These are phyloP conservation scores for Rhizophagus sp. DNA, from an alignment of 192 early-diverging fungal species.

Conservation along the genomic window DNA sequence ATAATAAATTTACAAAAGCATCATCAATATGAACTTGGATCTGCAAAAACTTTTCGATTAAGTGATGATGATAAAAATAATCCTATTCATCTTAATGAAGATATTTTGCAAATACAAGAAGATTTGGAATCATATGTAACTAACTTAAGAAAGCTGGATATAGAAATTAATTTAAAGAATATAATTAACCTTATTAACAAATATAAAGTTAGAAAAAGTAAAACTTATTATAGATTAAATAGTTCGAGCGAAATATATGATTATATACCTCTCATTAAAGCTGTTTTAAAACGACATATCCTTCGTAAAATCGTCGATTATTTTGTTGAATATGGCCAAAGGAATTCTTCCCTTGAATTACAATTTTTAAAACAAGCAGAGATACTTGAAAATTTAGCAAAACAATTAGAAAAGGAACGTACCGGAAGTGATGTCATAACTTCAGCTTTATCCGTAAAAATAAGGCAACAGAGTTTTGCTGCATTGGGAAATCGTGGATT, in stretches of 20 bases:
- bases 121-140: background rate
- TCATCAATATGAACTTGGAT: too few relatives aligned
- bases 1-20: too few relatives aligned
- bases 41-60: background rate
- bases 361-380: background rate
- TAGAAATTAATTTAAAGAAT: background rate
- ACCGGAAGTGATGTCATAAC: background rate
- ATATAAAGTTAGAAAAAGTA: background rate
- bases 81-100: background rate
- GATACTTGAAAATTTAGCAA: background rate
- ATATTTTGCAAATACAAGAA: background rate
- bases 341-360: background rate
- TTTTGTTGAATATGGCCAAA: too few relatives aligned
- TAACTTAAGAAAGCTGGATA: background rate
- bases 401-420: background rate
- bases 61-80: slow-evolving; percentile 1
- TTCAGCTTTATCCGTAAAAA: background rate
- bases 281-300: background rate
- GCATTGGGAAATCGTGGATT: background rate
- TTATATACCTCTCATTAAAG: background rate
- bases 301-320: background rate
- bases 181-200: background rate
- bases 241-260: too few relatives aligned
- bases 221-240: too few relatives aligned
- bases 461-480: background rate